Conservation (phyloP, 345 rosid genomes). For the Laguncularia racemosa region DNA sequence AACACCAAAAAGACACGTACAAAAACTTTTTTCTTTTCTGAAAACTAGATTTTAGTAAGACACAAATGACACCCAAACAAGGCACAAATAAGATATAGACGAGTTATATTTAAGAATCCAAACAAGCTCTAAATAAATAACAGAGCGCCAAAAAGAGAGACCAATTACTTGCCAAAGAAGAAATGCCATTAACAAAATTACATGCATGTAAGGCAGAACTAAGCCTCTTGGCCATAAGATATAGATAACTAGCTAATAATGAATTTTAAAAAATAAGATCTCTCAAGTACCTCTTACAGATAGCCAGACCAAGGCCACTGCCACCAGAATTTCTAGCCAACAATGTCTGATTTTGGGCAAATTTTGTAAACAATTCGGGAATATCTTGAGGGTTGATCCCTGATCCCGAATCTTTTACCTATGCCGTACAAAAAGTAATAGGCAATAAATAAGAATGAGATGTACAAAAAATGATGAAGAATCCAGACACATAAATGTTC, state of each 20-base stretch:
- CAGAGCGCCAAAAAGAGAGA: too few species aligned
- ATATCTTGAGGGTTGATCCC: slow-evolving; percentile 87
- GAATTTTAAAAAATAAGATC: not conserved
- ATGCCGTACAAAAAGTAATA: slow-evolving; percentile 10
- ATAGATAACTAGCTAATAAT: not conserved
- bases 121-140: too few species aligned
- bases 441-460: slow-evolving; percentile 4
- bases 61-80: too few species aligned
- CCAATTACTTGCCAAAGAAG: too few species aligned
- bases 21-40: too few species aligned
- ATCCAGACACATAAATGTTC: not conserved
- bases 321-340: slow-evolving; percentile 66
- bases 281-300: slow-evolving; percentile 74
- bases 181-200: not conserved
- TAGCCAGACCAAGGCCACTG: slow-evolving; percentile 97
- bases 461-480: not conserved
- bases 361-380: slow-evolving; percentile 81
- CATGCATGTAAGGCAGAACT: not conserved
- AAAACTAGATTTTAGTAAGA: too few species aligned
- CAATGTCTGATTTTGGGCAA: slow-evolving; percentile 70
- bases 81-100: too few species aligned
- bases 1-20: too few species aligned
- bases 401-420: slow-evolving; percentile 91
- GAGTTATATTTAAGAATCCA: too few species aligned
- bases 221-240: not conserved